A percentile compares a stretch with the other conserved stretches of the same genome.
Conservation (phyloP, 495 filamentous ascomycete species). For the Melanomma pulvis-pyrius region DNA sequence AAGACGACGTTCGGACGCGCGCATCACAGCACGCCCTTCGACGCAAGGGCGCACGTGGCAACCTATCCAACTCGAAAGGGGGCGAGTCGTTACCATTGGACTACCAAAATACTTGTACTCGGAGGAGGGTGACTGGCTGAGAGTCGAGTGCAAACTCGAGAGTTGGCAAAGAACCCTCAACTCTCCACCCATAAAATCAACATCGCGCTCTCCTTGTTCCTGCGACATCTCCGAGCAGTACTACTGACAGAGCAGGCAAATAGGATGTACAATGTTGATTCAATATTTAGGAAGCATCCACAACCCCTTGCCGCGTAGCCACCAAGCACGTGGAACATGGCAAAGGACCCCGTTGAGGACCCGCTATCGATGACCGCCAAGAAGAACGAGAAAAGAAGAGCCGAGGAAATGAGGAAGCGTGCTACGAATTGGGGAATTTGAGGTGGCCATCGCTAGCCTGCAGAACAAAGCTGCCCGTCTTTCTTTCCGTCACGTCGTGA, state of each 20-base stretch:
- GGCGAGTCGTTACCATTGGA: neutral
- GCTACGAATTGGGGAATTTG: constrained; percentile 39
- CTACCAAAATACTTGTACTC: neutral
- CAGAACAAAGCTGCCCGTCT: constrained; percentile 40
- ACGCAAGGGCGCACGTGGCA: neutral
- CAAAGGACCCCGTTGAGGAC: constrained; percentile 3
- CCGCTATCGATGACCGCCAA: constrained; percentile 25
- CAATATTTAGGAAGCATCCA: constrained; percentile 5
- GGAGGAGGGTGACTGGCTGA: neutral
- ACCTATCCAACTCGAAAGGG: neutral
- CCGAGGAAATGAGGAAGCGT: constrained; percentile 24
- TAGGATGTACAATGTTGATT: constrained; percentile 5
- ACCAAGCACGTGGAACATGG: constrained; percentile 10
- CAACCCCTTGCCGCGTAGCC: neutral
- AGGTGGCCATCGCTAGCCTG: constrained; percentile 44
- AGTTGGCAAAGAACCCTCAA: neutral
- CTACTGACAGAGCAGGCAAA: constrained; percentile 4
- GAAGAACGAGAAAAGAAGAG: constrained; percentile 25
- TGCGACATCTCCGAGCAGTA: neutral
- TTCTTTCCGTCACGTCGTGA: constrained; percentile 43
- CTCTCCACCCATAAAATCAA: neutral
- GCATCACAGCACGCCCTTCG: neutral
- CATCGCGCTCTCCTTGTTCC: neutral
- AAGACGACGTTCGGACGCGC: neutral
- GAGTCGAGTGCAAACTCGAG: too few relatives aligned